These are phyloP conservation scores for Medicago truncatula DNA, from an alignment of 306 rosid species.

Conservation along the genomic window DNA sequence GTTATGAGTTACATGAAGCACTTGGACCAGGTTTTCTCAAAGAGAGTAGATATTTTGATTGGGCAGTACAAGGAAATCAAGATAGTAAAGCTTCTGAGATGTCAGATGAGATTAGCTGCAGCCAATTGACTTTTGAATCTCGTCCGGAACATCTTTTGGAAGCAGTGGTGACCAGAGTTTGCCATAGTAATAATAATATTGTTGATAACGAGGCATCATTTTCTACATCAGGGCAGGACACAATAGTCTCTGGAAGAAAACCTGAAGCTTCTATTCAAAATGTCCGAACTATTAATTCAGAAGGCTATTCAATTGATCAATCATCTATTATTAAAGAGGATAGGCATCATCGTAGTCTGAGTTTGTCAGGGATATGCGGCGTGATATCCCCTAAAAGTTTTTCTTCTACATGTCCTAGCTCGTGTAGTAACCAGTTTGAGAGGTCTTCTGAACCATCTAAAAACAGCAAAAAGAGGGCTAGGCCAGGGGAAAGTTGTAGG, in stretches of 20 bases:
- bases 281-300: constrained; percentile 55
- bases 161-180: constrained; percentile 78
- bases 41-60: constrained; percentile 57
- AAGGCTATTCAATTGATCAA: constrained; percentile 66
- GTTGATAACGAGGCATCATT: constrained; percentile 60
- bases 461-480: constrained; percentile 82
- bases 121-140: constrained; percentile 76
- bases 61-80: constrained; percentile 50
- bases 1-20: constrained; percentile 92
- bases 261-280: constrained; percentile 68
- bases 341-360: constrained; percentile 55
- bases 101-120: constrained; percentile 62
- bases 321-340: constrained; percentile 65
- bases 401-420: constrained; percentile 77
- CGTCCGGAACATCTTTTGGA: constrained; percentile 80
- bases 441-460: constrained; percentile 76
- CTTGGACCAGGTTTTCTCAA: constrained; percentile 84
- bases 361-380: constrained; percentile 73
- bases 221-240: constrained; percentile 66
- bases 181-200: constrained; percentile 60
- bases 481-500: constrained; percentile 88
- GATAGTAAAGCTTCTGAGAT: constrained; percentile 55
- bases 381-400: constrained; percentile 71
- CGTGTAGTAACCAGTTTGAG: constrained; percentile 76
- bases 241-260: constrained; percentile 59